These are phyloP conservation scores for Acanthamoeba healyi DNA, from an alignment of 208 protist species.

Conservation along the genomic window DNA sequence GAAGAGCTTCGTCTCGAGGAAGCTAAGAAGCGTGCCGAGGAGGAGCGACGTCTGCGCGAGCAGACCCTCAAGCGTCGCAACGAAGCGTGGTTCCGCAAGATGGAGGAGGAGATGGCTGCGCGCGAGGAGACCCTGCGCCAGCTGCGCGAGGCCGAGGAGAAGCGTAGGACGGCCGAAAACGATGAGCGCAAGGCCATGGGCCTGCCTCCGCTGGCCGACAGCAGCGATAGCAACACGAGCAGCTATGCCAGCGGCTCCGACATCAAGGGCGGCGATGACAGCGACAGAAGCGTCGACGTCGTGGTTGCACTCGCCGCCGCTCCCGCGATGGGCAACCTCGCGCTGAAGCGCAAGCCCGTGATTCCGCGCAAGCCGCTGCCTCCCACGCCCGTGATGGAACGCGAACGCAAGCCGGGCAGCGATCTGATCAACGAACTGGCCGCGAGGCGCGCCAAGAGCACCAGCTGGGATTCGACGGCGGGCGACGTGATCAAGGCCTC, in stretches of 20 bases:
- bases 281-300: neutral
- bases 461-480: conserved; percentile 14
- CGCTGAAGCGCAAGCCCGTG: neutral
- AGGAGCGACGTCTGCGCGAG: neutral
- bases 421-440: neutral
- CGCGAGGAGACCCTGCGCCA: conserved; percentile 11
- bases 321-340: neutral
- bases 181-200: neutral
- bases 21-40: conserved; percentile 6
- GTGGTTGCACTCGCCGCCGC: neutral
- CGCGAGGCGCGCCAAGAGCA: neutral
- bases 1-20: conserved; percentile 30
- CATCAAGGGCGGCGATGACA: neutral
- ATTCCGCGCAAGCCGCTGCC: conserved; percentile 25
- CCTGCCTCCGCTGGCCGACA: neutral
- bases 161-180: neutral
- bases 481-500: conserved; percentile 12
- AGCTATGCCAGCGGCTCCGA: neutral
- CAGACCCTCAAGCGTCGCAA: conserved; percentile 45
- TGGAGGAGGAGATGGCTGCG: conserved; percentile 48
- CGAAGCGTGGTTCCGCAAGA: conserved; percentile 42
- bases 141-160: conserved; percentile 35
- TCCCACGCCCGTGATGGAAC: neutral
- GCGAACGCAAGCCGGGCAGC: neutral
- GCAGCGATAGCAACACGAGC: neutral